Percentiles rank a stretch among this genome's conserved stretches.
phyloP scores from a whole-genome alignment of 176 grass and related monocot genomes.

The Raddia distichophylla region DNA sequence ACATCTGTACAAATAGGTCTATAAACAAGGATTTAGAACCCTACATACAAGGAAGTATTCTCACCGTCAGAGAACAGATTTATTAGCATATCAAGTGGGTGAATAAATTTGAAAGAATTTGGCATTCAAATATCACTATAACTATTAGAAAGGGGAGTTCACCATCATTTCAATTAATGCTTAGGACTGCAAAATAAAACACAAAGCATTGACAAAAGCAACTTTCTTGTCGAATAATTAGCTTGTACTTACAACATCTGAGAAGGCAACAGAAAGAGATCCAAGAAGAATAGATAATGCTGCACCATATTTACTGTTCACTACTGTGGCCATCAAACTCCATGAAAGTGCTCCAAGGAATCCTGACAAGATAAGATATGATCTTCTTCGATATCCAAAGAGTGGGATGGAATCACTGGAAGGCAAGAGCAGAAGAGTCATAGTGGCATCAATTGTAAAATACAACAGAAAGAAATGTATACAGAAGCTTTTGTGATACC shows the following conservation, averaged over 20 bases:
- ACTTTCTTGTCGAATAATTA: constrained; percentile 20
- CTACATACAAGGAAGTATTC: neutral
- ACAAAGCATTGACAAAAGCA: neutral
- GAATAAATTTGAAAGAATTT: constrained; percentile 8
- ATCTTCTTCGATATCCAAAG: constrained; percentile 95
- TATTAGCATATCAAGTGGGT: neutral
- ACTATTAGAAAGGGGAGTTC: neutral
- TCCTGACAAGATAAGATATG: constrained; percentile 94
- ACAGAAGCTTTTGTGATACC: constrained; percentile 49
- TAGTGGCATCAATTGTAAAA: constrained; percentile 26
- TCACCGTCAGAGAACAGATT: neutral
- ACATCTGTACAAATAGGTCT: neutral
- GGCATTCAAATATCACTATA: neutral
- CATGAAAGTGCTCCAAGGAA: constrained; percentile 96
- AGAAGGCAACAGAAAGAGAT: constrained; percentile 99
- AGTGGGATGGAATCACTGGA: constrained; percentile 98
- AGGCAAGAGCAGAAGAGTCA: constrained; percentile 35
- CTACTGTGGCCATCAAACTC: constrained; percentile 85
- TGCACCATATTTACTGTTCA: constrained; percentile 90
- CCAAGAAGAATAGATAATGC: constrained; percentile 89
- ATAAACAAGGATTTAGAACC: neutral
- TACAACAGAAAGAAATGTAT: constrained; percentile 20
- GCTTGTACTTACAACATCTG: constrained; percentile 86
- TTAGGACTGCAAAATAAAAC: neutral
- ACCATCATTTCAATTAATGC: constrained; percentile 21